These are phyloP conservation scores for Stagonosporopsis cucurbitacearum DNA, from an alignment of 2,329 filamentous ascomycete species.

Conservation along the genomic window DNA sequence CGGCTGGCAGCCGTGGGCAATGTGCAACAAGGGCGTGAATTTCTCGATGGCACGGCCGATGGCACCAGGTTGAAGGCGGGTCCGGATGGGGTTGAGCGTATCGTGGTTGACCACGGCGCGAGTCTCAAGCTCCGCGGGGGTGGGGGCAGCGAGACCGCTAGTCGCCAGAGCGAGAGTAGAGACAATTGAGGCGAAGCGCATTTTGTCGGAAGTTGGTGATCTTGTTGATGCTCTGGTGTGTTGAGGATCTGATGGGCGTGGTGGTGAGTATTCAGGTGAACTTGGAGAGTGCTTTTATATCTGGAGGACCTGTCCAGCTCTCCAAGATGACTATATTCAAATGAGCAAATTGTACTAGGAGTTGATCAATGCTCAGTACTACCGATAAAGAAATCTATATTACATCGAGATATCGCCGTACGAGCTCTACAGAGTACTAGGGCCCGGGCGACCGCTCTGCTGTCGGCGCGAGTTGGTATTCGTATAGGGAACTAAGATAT, in stretches of 20 bases:
- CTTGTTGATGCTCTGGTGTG: neutral
- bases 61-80: constrained; percentile 57
- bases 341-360: neutral
- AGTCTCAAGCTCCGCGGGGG: neutral
- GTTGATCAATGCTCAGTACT: neutral
- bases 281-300: neutral
- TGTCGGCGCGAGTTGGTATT: neutral
- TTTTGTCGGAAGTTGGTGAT: neutral
- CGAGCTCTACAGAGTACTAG: neutral
- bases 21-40: constrained; percentile 61
- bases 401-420: constrained; percentile 7
- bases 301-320: neutral
- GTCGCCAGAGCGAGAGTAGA: neutral
- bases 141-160: neutral
- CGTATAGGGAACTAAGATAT: neutral
- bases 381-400: neutral
- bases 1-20: constrained; percentile 65
- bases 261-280: neutral
- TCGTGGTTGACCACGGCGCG: constrained; percentile 53
- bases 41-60: constrained; percentile 58
- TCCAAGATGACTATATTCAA: neutral
- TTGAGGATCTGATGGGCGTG: neutral
- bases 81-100: constrained; percentile 58
- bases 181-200: neutral
- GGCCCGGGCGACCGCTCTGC: neutral